Conservation (phyloP, 495 filamentous ascomycete genomes). For the Neurospora cerealis region DNA sequence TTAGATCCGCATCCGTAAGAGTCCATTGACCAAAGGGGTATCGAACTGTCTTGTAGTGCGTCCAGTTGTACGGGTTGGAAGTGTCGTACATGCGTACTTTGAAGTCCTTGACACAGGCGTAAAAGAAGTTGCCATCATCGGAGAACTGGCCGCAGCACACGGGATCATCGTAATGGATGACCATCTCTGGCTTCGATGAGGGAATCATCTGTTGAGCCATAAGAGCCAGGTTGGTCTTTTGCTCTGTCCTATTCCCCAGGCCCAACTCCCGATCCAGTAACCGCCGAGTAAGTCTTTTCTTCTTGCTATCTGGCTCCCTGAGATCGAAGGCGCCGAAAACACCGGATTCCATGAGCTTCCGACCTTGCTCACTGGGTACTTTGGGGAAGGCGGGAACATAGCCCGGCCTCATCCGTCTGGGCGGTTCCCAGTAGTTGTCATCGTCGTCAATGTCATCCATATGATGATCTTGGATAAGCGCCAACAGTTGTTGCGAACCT, state of each 20-base stretch:
- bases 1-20: slow-evolving; percentile 85
- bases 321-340: slow-evolving; percentile 58
- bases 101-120: slow-evolving; percentile 88
- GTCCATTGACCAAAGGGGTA: slow-evolving; percentile 91
- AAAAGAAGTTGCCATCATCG: slow-evolving; percentile 96
- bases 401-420: slow-evolving; percentile 16
- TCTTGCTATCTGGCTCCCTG: slow-evolving; percentile 38
- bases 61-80: slow-evolving; percentile 90
- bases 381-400: slow-evolving; percentile 51
- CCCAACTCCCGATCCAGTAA: slow-evolving; percentile 78
- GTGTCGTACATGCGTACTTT: slow-evolving; percentile 95
- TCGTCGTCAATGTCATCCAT: slow-evolving; percentile 22
- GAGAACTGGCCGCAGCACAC: slow-evolving; percentile 96
- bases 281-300: slow-evolving; percentile 54
- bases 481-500: background rate
- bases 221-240: slow-evolving; percentile 46
- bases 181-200: slow-evolving; percentile 66
- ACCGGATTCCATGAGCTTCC: slow-evolving; percentile 68
- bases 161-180: slow-evolving; percentile 74
- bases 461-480: background rate
- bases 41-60: slow-evolving; percentile 83
- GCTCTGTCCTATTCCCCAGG: slow-evolving; percentile 39
- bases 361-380: slow-evolving; percentile 68
- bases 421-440: slow-evolving; percentile 11
- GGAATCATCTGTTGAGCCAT: slow-evolving; percentile 59